A percentile compares a stretch with the other conserved stretches of the same genome.
Conservation (phyloP, 2,329 filamentous ascomycete genomes). For the Xylaria sp. region DNA sequence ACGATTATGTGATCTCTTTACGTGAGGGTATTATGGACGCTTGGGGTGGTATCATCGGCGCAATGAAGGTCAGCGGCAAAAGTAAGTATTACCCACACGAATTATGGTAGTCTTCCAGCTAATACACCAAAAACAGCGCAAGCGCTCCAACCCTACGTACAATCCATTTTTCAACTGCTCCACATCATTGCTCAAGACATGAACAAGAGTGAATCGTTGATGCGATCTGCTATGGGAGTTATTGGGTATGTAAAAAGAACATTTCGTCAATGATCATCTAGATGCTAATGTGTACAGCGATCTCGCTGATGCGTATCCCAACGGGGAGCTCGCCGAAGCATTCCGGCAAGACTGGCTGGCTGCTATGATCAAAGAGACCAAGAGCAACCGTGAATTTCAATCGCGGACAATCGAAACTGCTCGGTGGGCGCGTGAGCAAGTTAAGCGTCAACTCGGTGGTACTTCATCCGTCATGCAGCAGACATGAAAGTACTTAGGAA, state of each 20-base stretch:
- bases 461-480: conserved; percentile 63
- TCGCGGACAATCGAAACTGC: conserved; percentile 91
- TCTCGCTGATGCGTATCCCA: conserved; percentile 91
- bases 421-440: conserved; percentile 96
- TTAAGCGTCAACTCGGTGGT: conserved; percentile 85
- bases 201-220: conserved; percentile 90
- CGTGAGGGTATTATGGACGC: conserved; percentile 99
- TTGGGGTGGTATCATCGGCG: conserved; percentile 95
- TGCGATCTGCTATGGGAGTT: conserved; percentile 96
- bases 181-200: conserved; percentile 81
- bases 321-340: conserved; percentile 83
- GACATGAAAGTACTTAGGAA: conserved; percentile 52
- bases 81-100: conserved; percentile 60
- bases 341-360: conserved; percentile 95
- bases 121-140: conserved; percentile 62
- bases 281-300: conserved; percentile 70
- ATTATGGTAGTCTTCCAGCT: conserved; percentile 42
- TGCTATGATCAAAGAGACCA: conserved; percentile 89
- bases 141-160: conserved; percentile 79
- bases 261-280: background rate
- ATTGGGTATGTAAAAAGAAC: conserved; percentile 76
- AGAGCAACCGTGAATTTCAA: conserved; percentile 87
- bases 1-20: conserved; percentile 93
- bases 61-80: conserved; percentile 86
- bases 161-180: conserved; percentile 88